Conservation (phyloP, 805 yeast species). For the Wickerhamomyces alni region DNA sequence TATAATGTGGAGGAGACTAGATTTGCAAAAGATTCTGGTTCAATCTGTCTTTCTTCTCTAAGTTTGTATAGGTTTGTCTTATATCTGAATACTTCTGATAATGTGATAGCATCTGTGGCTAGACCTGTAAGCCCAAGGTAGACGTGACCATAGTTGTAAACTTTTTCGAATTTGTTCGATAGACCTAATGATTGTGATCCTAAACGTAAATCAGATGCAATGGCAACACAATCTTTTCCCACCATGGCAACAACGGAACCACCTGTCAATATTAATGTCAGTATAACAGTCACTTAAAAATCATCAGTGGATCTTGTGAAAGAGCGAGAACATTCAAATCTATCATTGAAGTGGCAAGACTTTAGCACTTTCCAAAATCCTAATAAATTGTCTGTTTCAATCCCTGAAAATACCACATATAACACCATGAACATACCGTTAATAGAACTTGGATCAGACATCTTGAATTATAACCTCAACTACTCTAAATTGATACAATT, state of each 20-base stretch:
- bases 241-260: constrained; percentile 98
- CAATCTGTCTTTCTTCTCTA: constrained; percentile 86
- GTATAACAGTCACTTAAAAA: too few species aligned
- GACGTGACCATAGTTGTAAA: constrained; percentile 80
- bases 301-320: background rate
- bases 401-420: background rate
- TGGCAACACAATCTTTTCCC: constrained; percentile 97
- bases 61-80: constrained; percentile 85
- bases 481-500: too few species aligned
- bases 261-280: constrained; percentile 36
- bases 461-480: constrained; percentile 13
- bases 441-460: constrained; percentile 77
- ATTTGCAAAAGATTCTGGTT: constrained; percentile 91
- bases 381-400: too few species aligned
- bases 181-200: constrained; percentile 93
- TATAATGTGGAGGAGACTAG: constrained; percentile 86
- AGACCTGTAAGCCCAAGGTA: constrained; percentile 91
- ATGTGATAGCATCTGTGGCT: constrained; percentile 87
- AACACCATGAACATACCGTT: constrained; percentile 46
- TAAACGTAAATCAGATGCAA: constrained; percentile 90
- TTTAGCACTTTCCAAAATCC: too few species aligned
- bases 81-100: constrained; percentile 68
- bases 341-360: too few species aligned
- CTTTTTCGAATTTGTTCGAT: constrained; percentile 87
- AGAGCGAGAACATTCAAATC: too few species aligned